Evolutionary conservation across 2,329 filamentous ascomycete genomes (phyloP), one percentile per base, ranked within the genome.

Genomic region (Plectosphaerella cucumerina): DNA sequence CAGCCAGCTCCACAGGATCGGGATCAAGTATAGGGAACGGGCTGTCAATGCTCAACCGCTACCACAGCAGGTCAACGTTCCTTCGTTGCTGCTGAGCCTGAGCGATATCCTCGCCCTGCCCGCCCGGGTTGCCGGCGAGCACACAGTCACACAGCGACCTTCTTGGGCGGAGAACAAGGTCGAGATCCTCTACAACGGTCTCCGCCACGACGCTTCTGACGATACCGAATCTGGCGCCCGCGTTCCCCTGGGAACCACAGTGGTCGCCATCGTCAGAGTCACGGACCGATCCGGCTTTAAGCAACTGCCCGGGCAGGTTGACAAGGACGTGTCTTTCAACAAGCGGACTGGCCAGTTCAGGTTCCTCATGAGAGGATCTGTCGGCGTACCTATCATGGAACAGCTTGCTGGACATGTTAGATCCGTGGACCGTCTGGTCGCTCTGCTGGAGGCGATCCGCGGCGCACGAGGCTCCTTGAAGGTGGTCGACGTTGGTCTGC

Each of bases 391-490:
- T 1, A 75, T 86, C 14, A 66, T 90, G 4, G 73, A 77, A 4
- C 70, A 74, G n/a, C 73, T 91, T 18, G 72, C 75, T 54, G 72
- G 77, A 47, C 77, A 84, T 23, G 72, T 91, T 44, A 78, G 82
- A 57, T 80, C 84, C 12, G 80, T 94, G 51, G 82, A 88, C 60
- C 81, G 86, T 18, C 75, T 94, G 23, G 84, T 90, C 37, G 78
- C 80, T 42, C 89, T 89, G 60, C 74, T 90, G 22, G 78, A 84
- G 43, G 82, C 85, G 1, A 79, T 92, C 55, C 73, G 82, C 50
- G 71, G 74, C 55, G 74, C 80, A 57, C 71, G 73, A 44, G 74
- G 74, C 15, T 74, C 77, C 48, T 77, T 88, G 34, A 71, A 72
- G 42, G 79, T 80, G 62, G 77, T 85, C 57, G 71, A 77, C 39